A percentile compares a stretch with the other conserved stretches of the same genome.
phyloP scores from a whole-genome alignment of 2,329 filamentous ascomycete genomes.

The Fusarium hostae region DNA sequence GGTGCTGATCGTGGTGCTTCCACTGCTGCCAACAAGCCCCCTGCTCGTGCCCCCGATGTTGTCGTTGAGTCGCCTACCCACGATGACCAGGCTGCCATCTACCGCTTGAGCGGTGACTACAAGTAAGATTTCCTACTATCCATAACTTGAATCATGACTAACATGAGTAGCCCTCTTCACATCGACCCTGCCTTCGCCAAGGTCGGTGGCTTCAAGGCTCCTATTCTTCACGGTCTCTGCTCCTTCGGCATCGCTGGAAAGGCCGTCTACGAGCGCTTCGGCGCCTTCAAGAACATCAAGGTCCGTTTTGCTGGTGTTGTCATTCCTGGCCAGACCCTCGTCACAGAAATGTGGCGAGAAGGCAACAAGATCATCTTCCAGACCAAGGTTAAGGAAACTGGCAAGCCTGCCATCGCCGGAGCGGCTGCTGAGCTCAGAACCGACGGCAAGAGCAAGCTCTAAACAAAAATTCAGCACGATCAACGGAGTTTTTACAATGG shows the following conservation, averaged over 20 bases:
- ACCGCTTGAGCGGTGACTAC: slow-evolving; percentile 92
- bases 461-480: slow-evolving; percentile 22
- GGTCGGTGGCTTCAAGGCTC: slow-evolving; percentile 92
- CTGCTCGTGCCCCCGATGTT: slow-evolving; percentile 79
- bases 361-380: slow-evolving; percentile 84
- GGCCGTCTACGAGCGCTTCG: slow-evolving; percentile 86
- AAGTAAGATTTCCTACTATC: slow-evolving; percentile 63
- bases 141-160: not conserved
- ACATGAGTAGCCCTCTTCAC: slow-evolving; percentile 75
- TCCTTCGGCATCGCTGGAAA: slow-evolving; percentile 92
- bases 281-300: slow-evolving; percentile 89
- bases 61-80: slow-evolving; percentile 87
- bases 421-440: slow-evolving; percentile 79
- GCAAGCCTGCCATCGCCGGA: slow-evolving; percentile 85
- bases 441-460: slow-evolving; percentile 47
- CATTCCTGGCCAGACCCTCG: slow-evolving; percentile 86
- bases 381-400: slow-evolving; percentile 90
- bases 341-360: slow-evolving; percentile 96
- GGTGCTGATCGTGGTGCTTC: slow-evolving; percentile 80
- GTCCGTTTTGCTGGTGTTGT: slow-evolving; percentile 90
- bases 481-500: slow-evolving; percentile 27
- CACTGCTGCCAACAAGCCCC: slow-evolving; percentile 82
- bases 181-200: slow-evolving; percentile 95
- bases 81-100: slow-evolving; percentile 91
- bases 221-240: slow-evolving; percentile 97